phyloP scores from a whole-genome alignment of 1,139 yeast genomes.

The Martiniozyma asiatica region DNA sequence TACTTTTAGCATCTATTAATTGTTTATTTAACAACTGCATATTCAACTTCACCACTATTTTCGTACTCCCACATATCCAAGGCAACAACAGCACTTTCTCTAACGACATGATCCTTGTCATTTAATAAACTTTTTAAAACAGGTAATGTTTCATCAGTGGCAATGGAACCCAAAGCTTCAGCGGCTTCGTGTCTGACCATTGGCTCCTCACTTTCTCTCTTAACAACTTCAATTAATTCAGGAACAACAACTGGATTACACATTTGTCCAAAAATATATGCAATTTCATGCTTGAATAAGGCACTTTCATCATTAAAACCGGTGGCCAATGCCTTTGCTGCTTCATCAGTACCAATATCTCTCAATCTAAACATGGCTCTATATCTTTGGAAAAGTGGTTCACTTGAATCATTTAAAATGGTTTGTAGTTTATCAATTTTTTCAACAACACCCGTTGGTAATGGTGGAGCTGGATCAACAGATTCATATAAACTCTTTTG shows the following conservation, averaged over 20 bases:
- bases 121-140: conserved; percentile 66
- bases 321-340: conserved; percentile 80
- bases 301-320: conserved; percentile 90
- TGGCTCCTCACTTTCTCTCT: conserved; percentile 72
- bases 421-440: conserved; percentile 52
- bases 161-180: conserved; percentile 94
- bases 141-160: conserved; percentile 92
- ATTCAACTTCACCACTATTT: conserved; percentile 74
- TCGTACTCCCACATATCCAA: conserved; percentile 97
- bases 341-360: conserved; percentile 88
- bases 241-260: conserved; percentile 93
- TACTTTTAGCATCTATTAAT: too few relatives aligned
- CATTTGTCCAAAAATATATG: conserved; percentile 95
- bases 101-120: conserved; percentile 80
- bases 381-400: conserved; percentile 84
- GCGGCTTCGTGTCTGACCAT: conserved; percentile 99
- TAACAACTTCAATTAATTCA: conserved; percentile 67
- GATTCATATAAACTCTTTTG: conserved; percentile 73
- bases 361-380: conserved; percentile 97
- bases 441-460: conserved; percentile 34
- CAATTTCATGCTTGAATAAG: conserved; percentile 92
- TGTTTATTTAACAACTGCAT: conserved; percentile 32
- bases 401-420: conserved; percentile 62
- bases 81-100: conserved; percentile 94
- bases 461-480: conserved; percentile 97